Conservation (phyloP, 2,329 filamentous ascomycete species). For the Lecanicillium sp. region DNA sequence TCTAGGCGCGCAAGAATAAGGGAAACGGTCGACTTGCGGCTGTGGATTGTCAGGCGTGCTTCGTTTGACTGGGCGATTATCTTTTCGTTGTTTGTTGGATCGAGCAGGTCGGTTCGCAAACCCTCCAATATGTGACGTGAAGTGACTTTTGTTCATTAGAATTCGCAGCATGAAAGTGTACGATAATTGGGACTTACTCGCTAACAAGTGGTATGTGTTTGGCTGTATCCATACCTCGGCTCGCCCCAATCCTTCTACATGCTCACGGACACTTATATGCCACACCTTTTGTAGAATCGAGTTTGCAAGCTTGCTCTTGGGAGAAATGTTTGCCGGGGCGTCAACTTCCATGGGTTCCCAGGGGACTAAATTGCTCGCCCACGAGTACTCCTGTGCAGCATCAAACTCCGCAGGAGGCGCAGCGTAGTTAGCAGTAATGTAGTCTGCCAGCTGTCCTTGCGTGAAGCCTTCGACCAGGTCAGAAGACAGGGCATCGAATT, state of each 20-base stretch:
- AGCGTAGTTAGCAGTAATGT: slow-evolving; percentile 21
- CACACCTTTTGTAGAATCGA: slow-evolving; percentile 7
- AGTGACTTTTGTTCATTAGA: no score
- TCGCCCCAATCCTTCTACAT: slow-evolving; percentile 4
- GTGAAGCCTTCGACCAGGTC: slow-evolving; percentile 39
- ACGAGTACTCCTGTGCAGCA: slow-evolving; percentile 1
- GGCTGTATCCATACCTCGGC: slow-evolving; percentile 5
- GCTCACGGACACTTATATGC: slow-evolving; percentile 6
- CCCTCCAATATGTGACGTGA: no score
- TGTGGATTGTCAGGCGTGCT: slow-evolving; percentile 20
- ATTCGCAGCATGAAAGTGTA: no score
- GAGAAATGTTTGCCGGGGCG: slow-evolving; percentile 3
- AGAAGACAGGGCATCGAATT: slow-evolving; percentile 33
- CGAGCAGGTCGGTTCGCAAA: slow-evolving; percentile 18
- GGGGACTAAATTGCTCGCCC: slow-evolving; percentile 1
- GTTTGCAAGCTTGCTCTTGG: slow-evolving; percentile 1
- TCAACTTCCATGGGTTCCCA: slow-evolving; percentile 5
- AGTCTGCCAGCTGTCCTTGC: slow-evolving; percentile 33
- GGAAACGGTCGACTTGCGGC: slow-evolving; percentile 20
- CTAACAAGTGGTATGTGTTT: slow-evolving; percentile 1
- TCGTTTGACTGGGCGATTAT: slow-evolving; percentile 15
- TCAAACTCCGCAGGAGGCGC: neutral
- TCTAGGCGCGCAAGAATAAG: slow-evolving; percentile 29
- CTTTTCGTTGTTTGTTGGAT: slow-evolving; percentile 22
- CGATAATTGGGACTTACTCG: slow-evolving; percentile 2